Evolutionary conservation across 768 basidiomycete species (phyloP), one percentile per base, ranked within the genome.

Genomic region (Kwoniella newhampshirensis): DNA sequence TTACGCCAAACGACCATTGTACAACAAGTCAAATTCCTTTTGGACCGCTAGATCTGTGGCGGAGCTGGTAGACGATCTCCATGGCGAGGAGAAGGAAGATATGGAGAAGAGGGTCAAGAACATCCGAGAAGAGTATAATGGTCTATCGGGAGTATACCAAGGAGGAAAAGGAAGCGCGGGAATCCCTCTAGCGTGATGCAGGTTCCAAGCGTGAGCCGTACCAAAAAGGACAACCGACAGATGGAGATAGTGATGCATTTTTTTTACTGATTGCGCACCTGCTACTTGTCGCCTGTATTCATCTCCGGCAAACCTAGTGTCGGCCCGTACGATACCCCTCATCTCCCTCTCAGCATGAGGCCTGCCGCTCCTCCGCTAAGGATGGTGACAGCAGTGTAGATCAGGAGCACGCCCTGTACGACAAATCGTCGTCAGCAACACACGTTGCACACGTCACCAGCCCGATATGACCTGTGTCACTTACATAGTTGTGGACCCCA

Each of bases 401-500:
- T 40, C 17, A 73, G 42, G 2, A 57, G 20, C 21, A 57, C 32
- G 35, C 55, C 55, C 55, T 57, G 18, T 6, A 32, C 6, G 13
- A 6, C 32, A 13, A 13, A 32, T 32, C 13, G 32, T 32, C 32
- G 13, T 6, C 32, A 32, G 13, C 13, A 32, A 32, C 7, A 32
- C 13, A n/a, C n/a, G n/a, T n/a, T n/a, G n/a, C n/a, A n/a, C n/a
- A n/a, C n/a, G n/a, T n/a, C n/a, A n/a, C n/a, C 36, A 37, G 9
- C n/a, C 9, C 36, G n/a, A n/a, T 37, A 37, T 37, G 9, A 37
- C 11, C 36, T 9, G 36, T n/a, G 17, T 23, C 40, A 57, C 72
- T 61, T 45, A 70, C 73, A 47, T 71, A 75, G 48, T 73, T 69
- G 11, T 62, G 56, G 15, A 66, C 45, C 6, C 73, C 73, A 54